Evolutionary conservation across 2,329 filamentous ascomycete species (phyloP).

Genomic region (Cadophora gregata): DNA sequence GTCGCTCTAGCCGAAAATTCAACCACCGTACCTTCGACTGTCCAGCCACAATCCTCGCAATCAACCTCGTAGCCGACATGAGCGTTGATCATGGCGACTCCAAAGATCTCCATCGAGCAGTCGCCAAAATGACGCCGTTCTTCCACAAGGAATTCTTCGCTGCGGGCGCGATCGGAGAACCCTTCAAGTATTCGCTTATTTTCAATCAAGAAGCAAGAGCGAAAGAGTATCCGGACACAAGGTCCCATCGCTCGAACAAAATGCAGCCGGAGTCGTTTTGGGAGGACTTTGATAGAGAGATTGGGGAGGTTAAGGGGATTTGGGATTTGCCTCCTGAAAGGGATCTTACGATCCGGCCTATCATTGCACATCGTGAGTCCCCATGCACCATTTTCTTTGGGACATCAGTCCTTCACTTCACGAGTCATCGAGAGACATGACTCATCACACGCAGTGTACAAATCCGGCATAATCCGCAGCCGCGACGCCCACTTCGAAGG

Average conservation of each 20-base stretch:
- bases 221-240: slow-evolving; percentile 41
- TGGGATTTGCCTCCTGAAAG: slow-evolving; percentile 47
- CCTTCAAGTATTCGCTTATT: slow-evolving; percentile 47
- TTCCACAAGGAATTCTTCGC: slow-evolving; percentile 48
- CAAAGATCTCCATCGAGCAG: slow-evolving; percentile 48
- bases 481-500: slow-evolving; percentile 44
- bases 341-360: slow-evolving; percentile 49
- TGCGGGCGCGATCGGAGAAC: slow-evolving; percentile 42
- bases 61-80: slow-evolving; percentile 47
- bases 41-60: slow-evolving; percentile 25
- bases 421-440: too few relatives aligned
- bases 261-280: slow-evolving; percentile 48
- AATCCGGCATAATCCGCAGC: slow-evolving; percentile 51
- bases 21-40: slow-evolving; percentile 27
- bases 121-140: slow-evolving; percentile 46
- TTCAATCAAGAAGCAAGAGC: slow-evolving; percentile 50
- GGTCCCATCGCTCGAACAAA: slow-evolving; percentile 42
- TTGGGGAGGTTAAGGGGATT: slow-evolving; percentile 40
- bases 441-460: slow-evolving; percentile 51
- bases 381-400: too few relatives aligned
- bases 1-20: too few relatives aligned
- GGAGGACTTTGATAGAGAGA: slow-evolving; percentile 43
- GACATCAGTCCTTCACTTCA: too few relatives aligned
- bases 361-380: slow-evolving; percentile 49
- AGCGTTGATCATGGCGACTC: slow-evolving; percentile 16